Evolutionary conservation across 176 grass and related monocot genomes (phyloP), one percentile per base, ranked within the genome.

Genomic region (Eleusine indica): DNA sequence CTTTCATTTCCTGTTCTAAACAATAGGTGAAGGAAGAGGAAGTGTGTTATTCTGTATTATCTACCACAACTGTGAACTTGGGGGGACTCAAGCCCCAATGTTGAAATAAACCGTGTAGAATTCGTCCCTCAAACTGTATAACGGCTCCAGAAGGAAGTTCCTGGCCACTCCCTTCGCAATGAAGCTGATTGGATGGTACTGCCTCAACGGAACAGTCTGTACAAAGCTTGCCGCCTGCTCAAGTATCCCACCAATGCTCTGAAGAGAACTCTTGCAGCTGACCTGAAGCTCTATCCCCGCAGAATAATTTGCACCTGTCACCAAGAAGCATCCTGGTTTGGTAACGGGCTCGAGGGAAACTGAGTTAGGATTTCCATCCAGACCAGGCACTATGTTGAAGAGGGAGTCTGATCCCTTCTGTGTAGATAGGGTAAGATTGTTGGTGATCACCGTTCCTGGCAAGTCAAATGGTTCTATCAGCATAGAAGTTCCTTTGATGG

Each of bases 71-170:
- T 72, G 72, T 76, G 63, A 82, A 14, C 1, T 48, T 89, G 58
- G 17, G 58, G 17, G 12, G 71, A 53, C 9, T 90, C 76, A 94
- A 77, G 92, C 80, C 58, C 83, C 81, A 43, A 96, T 65, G 70
- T 94, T 92, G 84, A 99, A 99, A 83, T 99, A 96, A 76, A 92
- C 70, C 13, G 91, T 92, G 58, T 99, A 99, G 70, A 85, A 89
- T 78, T 99, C 96, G 29, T 96, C 93, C 44, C 51, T 89, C 81
- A 99, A 73, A 80, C 91, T 91, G 73, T 94, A 76, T 67, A 96
- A 70, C 52, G 96, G 93, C 62, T 99, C 89, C 48, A 99, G 71
- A 43, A 96, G 58, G 74, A 99, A 96, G 67, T 96, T 96, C 75
- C 88, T 92, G 71, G 44, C 81, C 21, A 68, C 35, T 15, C 93